These are phyloP conservation scores for Trametes punicea DNA, from an alignment of 768 basidiomycete genomes.

Conservation along the genomic window DNA sequence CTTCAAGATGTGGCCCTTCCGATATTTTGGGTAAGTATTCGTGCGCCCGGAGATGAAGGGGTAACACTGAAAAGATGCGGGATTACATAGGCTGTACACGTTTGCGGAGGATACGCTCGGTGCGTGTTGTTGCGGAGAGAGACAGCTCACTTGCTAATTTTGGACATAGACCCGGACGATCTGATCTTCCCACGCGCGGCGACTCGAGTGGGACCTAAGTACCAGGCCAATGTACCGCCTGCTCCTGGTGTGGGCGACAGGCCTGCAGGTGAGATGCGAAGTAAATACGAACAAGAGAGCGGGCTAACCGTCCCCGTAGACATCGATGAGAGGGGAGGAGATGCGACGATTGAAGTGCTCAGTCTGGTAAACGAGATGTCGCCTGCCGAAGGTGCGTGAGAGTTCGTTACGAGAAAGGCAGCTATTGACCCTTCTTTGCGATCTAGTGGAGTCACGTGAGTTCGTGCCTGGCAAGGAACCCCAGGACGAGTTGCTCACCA, in stretches of 20 bases:
- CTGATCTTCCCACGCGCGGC: conserved; percentile 93
- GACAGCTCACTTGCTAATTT: conserved; percentile 24
- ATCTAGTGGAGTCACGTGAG: conserved; percentile 18
- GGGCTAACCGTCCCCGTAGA: conserved; percentile 8
- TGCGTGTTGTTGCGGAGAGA: conserved; percentile 33
- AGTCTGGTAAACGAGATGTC: conserved; percentile 63
- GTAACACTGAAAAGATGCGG: conserved; percentile 15
- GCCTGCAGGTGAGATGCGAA: conserved; percentile 22
- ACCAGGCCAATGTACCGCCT: conserved; percentile 61
- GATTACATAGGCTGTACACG: conserved; percentile 69
- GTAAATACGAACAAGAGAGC: not conserved
- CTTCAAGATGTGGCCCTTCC: conserved; percentile 90
- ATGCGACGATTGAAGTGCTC: conserved; percentile 70
- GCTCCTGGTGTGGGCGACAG: conserved; percentile 32
- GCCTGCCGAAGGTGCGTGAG: conserved; percentile 60
- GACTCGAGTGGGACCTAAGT: conserved; percentile 87
- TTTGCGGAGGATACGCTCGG: conserved; percentile 90
- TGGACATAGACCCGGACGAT: conserved; percentile 83
- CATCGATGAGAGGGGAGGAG: conserved; percentile 60
- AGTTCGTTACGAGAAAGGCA: conserved; percentile 16
- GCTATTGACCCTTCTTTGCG: conserved; percentile 14
- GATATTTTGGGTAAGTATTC: conserved; percentile 89
- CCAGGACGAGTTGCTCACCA: not conserved
- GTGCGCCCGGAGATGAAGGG: conserved; percentile 6
- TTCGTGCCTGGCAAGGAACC: not conserved